These are phyloP conservation scores for Juglanconis oblonga DNA, from an alignment of 2,329 filamentous ascomycete species.

Conservation along the genomic window DNA sequence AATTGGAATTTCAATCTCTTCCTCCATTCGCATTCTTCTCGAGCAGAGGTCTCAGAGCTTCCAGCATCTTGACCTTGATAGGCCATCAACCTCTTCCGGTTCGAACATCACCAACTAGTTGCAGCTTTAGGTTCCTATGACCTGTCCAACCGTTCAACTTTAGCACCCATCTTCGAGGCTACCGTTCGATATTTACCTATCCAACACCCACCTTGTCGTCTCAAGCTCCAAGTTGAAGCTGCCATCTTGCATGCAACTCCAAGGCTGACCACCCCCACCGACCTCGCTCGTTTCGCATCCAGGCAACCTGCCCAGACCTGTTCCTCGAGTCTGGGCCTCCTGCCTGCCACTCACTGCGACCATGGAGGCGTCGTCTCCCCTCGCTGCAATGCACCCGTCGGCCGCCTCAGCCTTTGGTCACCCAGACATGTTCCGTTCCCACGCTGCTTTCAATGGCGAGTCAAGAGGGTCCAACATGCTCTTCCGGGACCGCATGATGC, in stretches of 20 bases:
- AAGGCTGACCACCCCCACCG: not conserved
- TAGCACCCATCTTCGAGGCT: constrained; percentile 25
- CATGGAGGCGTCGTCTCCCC: constrained; percentile 92
- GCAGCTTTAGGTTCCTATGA: constrained; percentile 34
- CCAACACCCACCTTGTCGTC: not conserved
- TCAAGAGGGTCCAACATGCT: constrained; percentile 67
- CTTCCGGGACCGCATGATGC: constrained; percentile 68
- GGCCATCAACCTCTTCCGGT: constrained; percentile 8
- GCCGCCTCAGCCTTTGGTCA: constrained; percentile 61
- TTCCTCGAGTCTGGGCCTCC: constrained; percentile 5
- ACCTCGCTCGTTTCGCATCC: constrained; percentile 1
- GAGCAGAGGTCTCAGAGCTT: constrained; percentile 3
- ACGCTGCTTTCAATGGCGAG: constrained; percentile 45
- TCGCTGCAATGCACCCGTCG: constrained; percentile 87
- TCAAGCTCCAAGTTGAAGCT: constrained; percentile 5
- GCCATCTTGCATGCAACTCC: constrained; percentile 4
- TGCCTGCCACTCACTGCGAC: constrained; percentile 22
- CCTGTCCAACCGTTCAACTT: constrained; percentile 18
- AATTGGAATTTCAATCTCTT: constrained; percentile 3
- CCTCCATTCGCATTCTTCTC: not conserved
- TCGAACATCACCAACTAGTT: constrained; percentile 22
- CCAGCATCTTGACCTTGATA: not conserved
- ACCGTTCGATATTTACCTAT: constrained; percentile 21
- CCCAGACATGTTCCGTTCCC: constrained; percentile 51
- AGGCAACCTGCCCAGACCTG: constrained; percentile 1